Conservation (phyloP, 2,329 filamentous ascomycete species). For the Beauveria caledonica region DNA sequence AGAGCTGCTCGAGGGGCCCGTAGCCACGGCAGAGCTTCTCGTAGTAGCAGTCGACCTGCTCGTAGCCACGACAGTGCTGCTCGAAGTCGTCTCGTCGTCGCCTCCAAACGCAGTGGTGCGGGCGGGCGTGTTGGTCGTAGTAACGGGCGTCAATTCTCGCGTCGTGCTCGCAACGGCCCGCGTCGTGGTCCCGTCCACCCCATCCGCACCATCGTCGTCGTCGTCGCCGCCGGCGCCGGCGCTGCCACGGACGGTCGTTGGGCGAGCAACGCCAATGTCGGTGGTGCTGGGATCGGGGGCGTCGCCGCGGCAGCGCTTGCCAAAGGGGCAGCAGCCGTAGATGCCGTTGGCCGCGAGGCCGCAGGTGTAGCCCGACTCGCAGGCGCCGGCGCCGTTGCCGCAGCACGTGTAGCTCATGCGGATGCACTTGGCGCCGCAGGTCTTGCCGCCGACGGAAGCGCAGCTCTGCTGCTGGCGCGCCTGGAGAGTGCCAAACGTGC, state of each 20-base stretch:
- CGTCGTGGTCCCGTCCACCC: constrained; percentile 1
- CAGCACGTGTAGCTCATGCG: constrained; percentile 14
- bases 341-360: constrained; percentile 14
- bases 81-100: not conserved
- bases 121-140: not conserved
- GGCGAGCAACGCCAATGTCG: not conserved
- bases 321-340: constrained; percentile 17
- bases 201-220: not conserved
- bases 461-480: constrained; percentile 2
- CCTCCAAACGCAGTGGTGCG: not conserved
- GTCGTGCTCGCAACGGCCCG: not conserved
- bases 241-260: not conserved
- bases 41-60: not conserved
- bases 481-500: not conserved
- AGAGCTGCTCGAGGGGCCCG: not conserved
- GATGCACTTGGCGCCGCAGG: constrained; percentile 16
- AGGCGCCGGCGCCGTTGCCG: constrained; percentile 14
- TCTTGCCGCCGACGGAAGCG: constrained; percentile 5
- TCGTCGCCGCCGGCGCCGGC: not conserved
- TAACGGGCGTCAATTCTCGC: not conserved
- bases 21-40: not conserved
- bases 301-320: constrained; percentile 14
- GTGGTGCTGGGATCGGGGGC: constrained; percentile 12
- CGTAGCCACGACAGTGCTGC: too few relatives aligned
- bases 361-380: constrained; percentile 12